These are phyloP conservation scores for Eimeria sp. DNA, from an alignment of 169 alveolate species.

Conservation along the genomic window DNA sequence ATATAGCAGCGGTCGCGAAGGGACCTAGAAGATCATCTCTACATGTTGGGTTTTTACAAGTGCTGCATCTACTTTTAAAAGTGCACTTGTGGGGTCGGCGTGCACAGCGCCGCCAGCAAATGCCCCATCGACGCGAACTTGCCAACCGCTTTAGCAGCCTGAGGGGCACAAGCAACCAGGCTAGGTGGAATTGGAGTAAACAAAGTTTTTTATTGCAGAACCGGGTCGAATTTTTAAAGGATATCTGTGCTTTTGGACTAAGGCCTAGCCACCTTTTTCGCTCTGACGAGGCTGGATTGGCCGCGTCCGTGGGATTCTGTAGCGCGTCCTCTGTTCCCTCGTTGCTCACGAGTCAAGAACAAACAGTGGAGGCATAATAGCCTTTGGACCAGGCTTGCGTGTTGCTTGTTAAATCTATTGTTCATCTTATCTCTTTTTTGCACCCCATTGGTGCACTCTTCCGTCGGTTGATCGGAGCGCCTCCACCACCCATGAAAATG, in stretches of 20 bases:
- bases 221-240: neutral
- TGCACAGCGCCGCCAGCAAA: neutral
- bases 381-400: neutral
- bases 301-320: neutral
- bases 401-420: neutral
- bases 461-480: neutral
- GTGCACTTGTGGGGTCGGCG: neutral
- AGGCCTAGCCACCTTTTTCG: neutral
- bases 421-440: neutral
- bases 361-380: neutral
- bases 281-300: neutral
- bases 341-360: neutral
- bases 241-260: neutral
- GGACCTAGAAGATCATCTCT: neutral
- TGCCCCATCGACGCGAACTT: neutral
- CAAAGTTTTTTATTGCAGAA: neutral
- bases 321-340: neutral
- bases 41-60: neutral
- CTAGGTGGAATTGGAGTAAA: neutral
- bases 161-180: neutral
- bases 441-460: neutral
- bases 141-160: neutral
- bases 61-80: neutral
- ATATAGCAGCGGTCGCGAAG: neutral
- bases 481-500: neutral